phyloP scores from a whole-genome alignment of 768 basidiomycete genomes.

The Agaricus sinodeliciosus region DNA sequence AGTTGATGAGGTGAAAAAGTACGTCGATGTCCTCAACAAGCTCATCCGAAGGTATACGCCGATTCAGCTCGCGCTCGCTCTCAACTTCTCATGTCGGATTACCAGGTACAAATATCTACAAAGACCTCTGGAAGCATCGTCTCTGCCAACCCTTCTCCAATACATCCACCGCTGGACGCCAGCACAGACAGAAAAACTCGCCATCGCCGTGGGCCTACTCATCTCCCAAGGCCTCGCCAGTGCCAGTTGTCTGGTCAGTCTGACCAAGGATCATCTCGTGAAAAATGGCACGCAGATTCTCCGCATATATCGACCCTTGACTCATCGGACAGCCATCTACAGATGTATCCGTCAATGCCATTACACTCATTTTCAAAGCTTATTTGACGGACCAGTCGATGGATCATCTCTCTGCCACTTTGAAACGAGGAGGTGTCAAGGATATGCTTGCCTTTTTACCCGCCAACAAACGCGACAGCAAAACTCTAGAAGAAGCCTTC shows the following conservation, averaged over 20 bases:
- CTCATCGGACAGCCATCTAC: constrained; percentile 5
- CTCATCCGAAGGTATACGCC: constrained; percentile 84
- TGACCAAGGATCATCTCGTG: constrained; percentile 91
- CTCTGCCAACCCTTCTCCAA: constrained; percentile 81
- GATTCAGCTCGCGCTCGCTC: constrained; percentile 4
- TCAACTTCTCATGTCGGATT: constrained; percentile 10
- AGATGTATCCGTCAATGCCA: constrained; percentile 74
- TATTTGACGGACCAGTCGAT: constrained; percentile 80
- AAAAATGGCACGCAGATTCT: constrained; percentile 67
- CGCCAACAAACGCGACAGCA: constrained; percentile 66
- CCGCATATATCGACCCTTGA: not conserved
- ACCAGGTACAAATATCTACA: constrained; percentile 97
- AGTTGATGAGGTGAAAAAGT: constrained; percentile 84
- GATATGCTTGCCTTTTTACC: constrained; percentile 89
- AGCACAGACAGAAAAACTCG: constrained; percentile 75
- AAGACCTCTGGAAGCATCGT: constrained; percentile 84
- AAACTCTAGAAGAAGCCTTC: constrained; percentile 81
- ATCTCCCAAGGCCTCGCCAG: constrained; percentile 79
- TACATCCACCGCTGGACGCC: constrained; percentile 82
- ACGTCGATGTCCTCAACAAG: constrained; percentile 92
- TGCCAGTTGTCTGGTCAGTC: constrained; percentile 68
- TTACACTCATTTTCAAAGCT: constrained; percentile 75
- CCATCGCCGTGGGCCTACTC: constrained; percentile 74
- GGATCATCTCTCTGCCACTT: constrained; percentile 78
- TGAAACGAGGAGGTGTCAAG: constrained; percentile 81